Evolutionary conservation across 306 rosid genomes (phyloP).

Genomic region (Morella rubra): DNA sequence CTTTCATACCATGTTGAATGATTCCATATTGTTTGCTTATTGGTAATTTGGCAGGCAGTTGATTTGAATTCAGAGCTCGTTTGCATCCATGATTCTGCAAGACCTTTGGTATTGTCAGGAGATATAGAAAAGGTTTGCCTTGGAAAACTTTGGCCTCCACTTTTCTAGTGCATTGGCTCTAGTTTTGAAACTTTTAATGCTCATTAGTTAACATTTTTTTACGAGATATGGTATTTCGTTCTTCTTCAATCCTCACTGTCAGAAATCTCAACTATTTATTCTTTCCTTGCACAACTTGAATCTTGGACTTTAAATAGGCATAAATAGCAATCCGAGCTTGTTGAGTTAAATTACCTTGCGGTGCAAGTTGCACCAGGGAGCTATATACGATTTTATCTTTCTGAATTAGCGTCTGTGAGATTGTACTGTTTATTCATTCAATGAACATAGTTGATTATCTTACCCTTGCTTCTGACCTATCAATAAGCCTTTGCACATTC

Average conservation of each 20-base stretch:
- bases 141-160: conserved; percentile 14
- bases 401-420: no score
- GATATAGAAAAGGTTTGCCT: conserved; percentile 70
- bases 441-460: neutral
- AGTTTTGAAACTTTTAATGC: conserved; percentile 18
- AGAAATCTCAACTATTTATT: conserved; percentile 15
- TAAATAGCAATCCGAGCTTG: neutral
- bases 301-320: neutral
- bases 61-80: conserved; percentile 79
- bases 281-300: neutral
- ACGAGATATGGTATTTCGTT: conserved; percentile 2
- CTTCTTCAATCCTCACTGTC: neutral
- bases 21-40: conserved; percentile 11
- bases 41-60: conserved; percentile 58
- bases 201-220: neutral
- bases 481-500: neutral
- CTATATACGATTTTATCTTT: neutral
- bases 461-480: neutral
- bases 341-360: no score
- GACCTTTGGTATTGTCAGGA: conserved; percentile 62
- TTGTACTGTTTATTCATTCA: no score
- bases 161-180: conserved; percentile 20
- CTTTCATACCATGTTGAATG: neutral
- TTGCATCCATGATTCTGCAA: conserved; percentile 95
- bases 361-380: neutral